A percentile compares a stretch with the other conserved stretches of the same genome.
These are phyloP conservation scores for Adiantum capillusveneris DNA, from an alignment of 75 land plant species.

Conservation along the genomic window DNA sequence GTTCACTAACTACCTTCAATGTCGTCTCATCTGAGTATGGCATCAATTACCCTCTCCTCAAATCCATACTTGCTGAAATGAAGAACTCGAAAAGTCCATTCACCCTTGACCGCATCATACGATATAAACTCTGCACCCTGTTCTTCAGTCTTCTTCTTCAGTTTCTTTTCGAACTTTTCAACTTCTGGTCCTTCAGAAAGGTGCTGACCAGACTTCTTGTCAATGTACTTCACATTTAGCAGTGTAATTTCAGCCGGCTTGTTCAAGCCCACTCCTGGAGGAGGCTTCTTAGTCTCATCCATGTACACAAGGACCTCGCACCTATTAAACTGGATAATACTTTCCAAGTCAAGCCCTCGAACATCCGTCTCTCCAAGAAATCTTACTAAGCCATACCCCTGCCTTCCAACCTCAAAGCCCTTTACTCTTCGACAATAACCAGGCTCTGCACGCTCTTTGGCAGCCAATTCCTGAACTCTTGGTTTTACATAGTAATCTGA, in stretches of 20 bases:
- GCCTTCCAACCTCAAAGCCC: constrained; percentile 78
- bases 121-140: constrained; percentile 92
- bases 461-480: constrained; percentile 82
- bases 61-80: constrained; percentile 74
- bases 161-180: constrained; percentile 78
- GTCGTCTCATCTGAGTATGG: too few species aligned
- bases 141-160: constrained; percentile 74
- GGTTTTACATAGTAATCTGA: constrained; percentile 89
- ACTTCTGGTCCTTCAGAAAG: constrained; percentile 58
- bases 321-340: constrained; percentile 84
- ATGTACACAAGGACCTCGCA: constrained; percentile 91
- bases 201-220: constrained; percentile 77
- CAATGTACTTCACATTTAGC: constrained; percentile 68
- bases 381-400: constrained; percentile 74
- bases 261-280: constrained; percentile 89
- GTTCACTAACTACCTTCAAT: too few species aligned
- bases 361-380: constrained; percentile 96
- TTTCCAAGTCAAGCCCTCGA: constrained; percentile 79
- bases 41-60: too few species aligned
- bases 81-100: constrained; percentile 85
- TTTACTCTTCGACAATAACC: constrained; percentile 72
- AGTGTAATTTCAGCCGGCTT: constrained; percentile 94
- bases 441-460: constrained; percentile 85
- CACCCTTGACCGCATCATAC: constrained; percentile 65
- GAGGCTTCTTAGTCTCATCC: constrained; percentile 93